Evolutionary conservation across 495 filamentous ascomycete species (phyloP).

Genomic region (Hypoxylon fuscum): DNA sequence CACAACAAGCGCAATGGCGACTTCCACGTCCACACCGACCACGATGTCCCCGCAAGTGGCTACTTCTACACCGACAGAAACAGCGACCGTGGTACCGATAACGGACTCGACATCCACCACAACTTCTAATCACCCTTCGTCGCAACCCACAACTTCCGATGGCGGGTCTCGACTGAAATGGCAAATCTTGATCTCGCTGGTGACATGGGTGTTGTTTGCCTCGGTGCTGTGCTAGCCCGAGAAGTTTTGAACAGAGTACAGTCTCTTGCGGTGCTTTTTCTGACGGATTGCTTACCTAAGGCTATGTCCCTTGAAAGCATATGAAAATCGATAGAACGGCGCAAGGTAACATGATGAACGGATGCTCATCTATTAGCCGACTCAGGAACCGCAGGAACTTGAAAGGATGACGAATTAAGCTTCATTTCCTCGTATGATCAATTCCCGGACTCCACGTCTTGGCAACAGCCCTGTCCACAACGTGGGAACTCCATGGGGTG

Average conservation of each 20-base stretch:
- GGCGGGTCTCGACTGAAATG: not conserved
- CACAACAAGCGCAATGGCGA: conserved; percentile 9
- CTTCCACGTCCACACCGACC: conserved; percentile 7
- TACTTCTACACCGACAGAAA: not conserved
- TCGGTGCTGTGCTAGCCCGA: not conserved
- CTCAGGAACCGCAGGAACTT: too few species aligned
- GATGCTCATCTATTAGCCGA: not conserved
- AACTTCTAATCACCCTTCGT: not conserved
- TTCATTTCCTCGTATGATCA: not conserved
- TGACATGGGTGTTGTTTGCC: conserved; percentile 1
- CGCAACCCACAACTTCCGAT: conserved; percentile 5
- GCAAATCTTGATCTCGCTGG: not conserved
- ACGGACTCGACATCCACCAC: not conserved
- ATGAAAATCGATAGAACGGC: not conserved
- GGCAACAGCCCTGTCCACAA: conserved; percentile 2
- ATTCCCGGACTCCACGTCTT: not conserved
- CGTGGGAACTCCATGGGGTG: too few species aligned
- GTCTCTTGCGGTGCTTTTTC: too few species aligned
- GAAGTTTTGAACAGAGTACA: too few species aligned
- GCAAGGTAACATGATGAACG: too few species aligned
- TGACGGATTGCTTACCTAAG: not conserved
- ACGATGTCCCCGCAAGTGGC: not conserved
- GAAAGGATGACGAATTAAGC: not conserved
- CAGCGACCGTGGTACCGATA: not conserved
- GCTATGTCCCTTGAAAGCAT: not conserved